Evolutionary conservation across 805 yeast species (phyloP).

Genomic region (Jamesozyma jinghongensis): DNA sequence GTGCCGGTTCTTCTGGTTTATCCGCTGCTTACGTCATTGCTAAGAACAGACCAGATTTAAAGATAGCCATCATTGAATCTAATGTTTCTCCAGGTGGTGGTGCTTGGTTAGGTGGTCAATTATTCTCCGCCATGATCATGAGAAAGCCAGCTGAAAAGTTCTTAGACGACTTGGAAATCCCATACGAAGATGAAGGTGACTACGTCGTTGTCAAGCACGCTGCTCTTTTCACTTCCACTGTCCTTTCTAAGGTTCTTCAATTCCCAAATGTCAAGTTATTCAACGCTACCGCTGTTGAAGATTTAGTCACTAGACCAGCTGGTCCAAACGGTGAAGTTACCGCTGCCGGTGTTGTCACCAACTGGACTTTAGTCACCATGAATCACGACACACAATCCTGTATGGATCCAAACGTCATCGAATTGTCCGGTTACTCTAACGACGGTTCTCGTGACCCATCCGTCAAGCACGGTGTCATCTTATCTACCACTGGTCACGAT

Average conservation of each 20-base stretch:
- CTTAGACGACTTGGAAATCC: slow-evolving; percentile 52
- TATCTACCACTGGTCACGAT: slow-evolving; percentile 73
- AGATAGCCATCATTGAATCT: slow-evolving; percentile 65
- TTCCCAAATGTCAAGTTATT: slow-evolving; percentile 70
- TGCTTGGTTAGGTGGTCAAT: slow-evolving; percentile 68
- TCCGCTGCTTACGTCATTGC: slow-evolving; percentile 70
- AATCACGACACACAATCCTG: slow-evolving; percentile 71
- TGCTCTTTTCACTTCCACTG: slow-evolving; percentile 63
- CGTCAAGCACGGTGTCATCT: slow-evolving; percentile 38
- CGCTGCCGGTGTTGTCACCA: slow-evolving; percentile 73
- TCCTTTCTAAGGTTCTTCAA: slow-evolving; percentile 56
- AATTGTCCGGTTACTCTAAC: slow-evolving; percentile 33
- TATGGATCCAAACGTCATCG: slow-evolving; percentile 77
- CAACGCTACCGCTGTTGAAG: slow-evolving; percentile 77
- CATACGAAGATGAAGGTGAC: slow-evolving; percentile 72
- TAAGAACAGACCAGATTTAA: slow-evolving; percentile 64
- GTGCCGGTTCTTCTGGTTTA: slow-evolving; percentile 72
- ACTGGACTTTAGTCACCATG: slow-evolving; percentile 72
- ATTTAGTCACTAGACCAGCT: slow-evolving; percentile 61
- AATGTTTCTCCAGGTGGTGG: slow-evolving; percentile 77
- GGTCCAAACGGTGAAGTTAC: slow-evolving; percentile 46
- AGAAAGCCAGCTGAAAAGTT: slow-evolving; percentile 71
- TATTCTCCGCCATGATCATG: slow-evolving; percentile 69
- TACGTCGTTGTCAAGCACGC: slow-evolving; percentile 76
- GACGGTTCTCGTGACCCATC: slow-evolving; percentile 31